Evolutionary conservation across 2,329 filamentous ascomycete species (phyloP).

Genomic region (Aspergillus vadensis): DNA sequence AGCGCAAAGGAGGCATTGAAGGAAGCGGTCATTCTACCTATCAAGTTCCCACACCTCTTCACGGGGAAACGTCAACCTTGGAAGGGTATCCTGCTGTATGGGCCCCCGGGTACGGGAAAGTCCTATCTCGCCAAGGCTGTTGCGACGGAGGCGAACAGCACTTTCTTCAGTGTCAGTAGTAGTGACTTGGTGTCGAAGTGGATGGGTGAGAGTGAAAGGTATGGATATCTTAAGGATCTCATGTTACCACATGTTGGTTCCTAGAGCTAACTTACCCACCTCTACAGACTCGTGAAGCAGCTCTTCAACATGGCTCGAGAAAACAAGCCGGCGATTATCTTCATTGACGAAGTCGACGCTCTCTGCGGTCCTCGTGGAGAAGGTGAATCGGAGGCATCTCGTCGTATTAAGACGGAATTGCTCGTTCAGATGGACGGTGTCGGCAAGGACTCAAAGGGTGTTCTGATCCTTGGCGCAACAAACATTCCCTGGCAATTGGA

Average conservation of each 20-base stretch:
- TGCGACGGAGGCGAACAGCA: conserved; percentile 97
- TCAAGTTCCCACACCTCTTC: conserved; percentile 97
- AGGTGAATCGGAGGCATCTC: conserved; percentile 95
- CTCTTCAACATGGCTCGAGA: conserved; percentile 97
- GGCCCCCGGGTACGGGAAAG: conserved; percentile 95
- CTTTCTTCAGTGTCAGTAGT: conserved; percentile 97
- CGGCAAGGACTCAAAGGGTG: conserved; percentile 89
- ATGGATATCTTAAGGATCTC: conserved; percentile 29
- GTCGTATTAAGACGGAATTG: conserved; percentile 97
- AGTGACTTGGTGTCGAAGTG: conserved; percentile 98
- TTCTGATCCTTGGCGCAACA: conserved; percentile 91
- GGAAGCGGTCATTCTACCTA: conserved; percentile 94
- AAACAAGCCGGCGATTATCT: conserved; percentile 97
- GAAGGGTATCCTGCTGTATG: conserved; percentile 97
- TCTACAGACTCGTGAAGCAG: conserved; percentile 80
- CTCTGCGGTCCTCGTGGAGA: conserved; percentile 90
- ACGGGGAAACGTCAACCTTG: conserved; percentile 95
- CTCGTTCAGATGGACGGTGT: conserved; percentile 99
- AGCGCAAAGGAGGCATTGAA: conserved; percentile 94
- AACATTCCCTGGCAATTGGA: conserved; percentile 99
- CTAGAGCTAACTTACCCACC: conserved; percentile 11
- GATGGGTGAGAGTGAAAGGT: conserved; percentile 99
- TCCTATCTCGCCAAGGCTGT: conserved; percentile 97
- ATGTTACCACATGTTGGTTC: not conserved
- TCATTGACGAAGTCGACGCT: conserved; percentile 97